phyloP scores from a whole-genome alignment of 2,329 filamentous ascomycete genomes.

The Microdochium bolleyi region DNA sequence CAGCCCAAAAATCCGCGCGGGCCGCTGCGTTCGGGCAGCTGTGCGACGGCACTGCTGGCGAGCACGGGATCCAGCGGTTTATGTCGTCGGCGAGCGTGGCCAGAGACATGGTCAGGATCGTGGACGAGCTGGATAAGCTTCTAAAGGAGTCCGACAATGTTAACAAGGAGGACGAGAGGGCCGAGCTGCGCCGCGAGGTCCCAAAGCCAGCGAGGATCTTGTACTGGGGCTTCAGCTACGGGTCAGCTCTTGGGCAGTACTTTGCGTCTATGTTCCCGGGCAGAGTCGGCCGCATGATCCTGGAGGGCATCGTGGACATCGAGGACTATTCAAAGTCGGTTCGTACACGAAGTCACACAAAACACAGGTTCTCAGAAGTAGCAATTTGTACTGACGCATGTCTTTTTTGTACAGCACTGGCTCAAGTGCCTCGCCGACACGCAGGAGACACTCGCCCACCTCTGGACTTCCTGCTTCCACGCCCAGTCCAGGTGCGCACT shows the following conservation, averaged over 20 bases:
- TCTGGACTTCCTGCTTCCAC: slow-evolving; percentile 27
- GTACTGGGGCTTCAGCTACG: slow-evolving; percentile 45
- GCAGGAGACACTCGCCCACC: slow-evolving; percentile 21
- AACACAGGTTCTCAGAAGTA: no score
- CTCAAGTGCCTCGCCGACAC: slow-evolving; percentile 26
- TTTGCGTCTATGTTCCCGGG: slow-evolving; percentile 34
- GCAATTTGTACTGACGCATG: not conserved
- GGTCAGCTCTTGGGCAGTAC: slow-evolving; percentile 32
- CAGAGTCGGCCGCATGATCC: slow-evolving; percentile 29
- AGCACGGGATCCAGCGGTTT: slow-evolving; percentile 20
- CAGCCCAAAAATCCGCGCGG: slow-evolving; percentile 10
- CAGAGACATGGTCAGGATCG: slow-evolving; percentile 34
- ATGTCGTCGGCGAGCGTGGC: slow-evolving; percentile 29
- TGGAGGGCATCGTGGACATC: slow-evolving; percentile 28
- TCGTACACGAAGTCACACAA: no score
- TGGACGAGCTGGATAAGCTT: slow-evolving; percentile 30
- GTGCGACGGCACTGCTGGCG: slow-evolving; percentile 15
- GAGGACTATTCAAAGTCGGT: slow-evolving; percentile 25
- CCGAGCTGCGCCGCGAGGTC: not conserved
- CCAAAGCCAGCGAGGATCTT: slow-evolving; percentile 15
- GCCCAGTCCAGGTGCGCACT: slow-evolving; percentile 21
- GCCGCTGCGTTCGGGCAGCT: slow-evolving; percentile 16
- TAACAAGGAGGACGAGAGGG: slow-evolving; percentile 1
- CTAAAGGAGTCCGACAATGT: slow-evolving; percentile 1
- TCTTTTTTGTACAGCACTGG: slow-evolving; percentile 17